phyloP scores from a whole-genome alignment of 2,329 filamentous ascomycete species.

The Pseudocercospora cruenta region DNA sequence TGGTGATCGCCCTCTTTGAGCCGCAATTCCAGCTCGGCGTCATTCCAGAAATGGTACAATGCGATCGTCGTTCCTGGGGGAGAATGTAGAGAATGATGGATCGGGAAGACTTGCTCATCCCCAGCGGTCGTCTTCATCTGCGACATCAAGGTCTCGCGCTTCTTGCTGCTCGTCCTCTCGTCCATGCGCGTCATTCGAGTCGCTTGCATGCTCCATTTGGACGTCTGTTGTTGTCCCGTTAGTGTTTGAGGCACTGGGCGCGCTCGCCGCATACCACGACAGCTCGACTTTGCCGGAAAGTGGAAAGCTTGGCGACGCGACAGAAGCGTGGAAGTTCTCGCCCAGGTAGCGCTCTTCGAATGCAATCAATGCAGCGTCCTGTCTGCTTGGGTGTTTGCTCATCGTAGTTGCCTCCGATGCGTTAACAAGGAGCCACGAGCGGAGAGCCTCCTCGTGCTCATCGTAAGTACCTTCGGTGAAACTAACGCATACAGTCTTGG shows the following conservation, averaged over 20 bases:
- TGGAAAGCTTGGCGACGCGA: conserved; percentile 51
- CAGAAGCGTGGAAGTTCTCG: conserved; percentile 54
- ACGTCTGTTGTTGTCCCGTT: background rate
- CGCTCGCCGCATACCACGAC: conserved; percentile 55
- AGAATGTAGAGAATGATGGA: background rate
- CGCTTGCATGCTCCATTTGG: background rate
- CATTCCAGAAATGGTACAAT: background rate
- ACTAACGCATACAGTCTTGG: conserved; percentile 67
- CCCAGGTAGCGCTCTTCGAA: conserved; percentile 61
- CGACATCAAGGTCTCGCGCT: conserved; percentile 24
- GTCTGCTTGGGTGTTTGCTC: conserved; percentile 42
- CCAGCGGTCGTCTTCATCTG: conserved; percentile 33
- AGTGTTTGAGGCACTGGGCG: background rate
- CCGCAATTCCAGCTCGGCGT: conserved; percentile 1
- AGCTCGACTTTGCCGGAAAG: conserved; percentile 68
- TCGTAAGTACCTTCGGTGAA: conserved; percentile 61
- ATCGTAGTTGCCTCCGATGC: conserved; percentile 44
- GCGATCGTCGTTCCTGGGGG: background rate
- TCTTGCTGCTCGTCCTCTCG: conserved; percentile 10
- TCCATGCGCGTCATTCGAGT: background rate
- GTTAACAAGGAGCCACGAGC: conserved; percentile 63
- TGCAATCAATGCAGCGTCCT: conserved; percentile 44
- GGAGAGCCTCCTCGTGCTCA: conserved; percentile 68
- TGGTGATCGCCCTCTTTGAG: background rate
- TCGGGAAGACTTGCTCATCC: conserved; percentile 7